A percentile compares a stretch with the other conserved stretches of the same genome.
Evolutionary conservation across 139 green algal genomes (phyloP).

Genomic region (Zygnema circumcarinatum): DNA sequence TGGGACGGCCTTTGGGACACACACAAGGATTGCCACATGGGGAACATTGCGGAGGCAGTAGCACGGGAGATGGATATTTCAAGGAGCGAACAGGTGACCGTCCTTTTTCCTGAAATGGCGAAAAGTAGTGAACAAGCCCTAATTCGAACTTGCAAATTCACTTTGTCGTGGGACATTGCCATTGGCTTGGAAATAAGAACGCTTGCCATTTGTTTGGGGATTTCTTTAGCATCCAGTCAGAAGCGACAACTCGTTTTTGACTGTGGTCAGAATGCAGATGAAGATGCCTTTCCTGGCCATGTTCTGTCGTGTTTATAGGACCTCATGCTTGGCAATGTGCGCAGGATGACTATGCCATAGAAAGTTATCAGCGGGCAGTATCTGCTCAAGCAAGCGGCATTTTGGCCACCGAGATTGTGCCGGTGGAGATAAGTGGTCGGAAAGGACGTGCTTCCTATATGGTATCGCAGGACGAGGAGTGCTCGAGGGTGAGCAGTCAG

Average conservation of each 20-base stretch:
- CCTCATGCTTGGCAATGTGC: background rate
- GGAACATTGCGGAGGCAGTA: constrained; percentile 76
- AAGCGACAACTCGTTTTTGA: too few relatives aligned
- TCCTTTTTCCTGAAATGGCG: too few relatives aligned
- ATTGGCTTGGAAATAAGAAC: too few relatives aligned
- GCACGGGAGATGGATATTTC: constrained; percentile 71
- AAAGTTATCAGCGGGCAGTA: constrained; percentile 67
- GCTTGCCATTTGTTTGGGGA: too few relatives aligned
- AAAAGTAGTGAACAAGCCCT: too few relatives aligned
- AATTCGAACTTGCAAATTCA: too few relatives aligned
- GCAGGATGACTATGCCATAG: constrained; percentile 73
- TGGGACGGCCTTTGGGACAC: constrained; percentile 82
- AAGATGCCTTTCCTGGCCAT: too few relatives aligned
- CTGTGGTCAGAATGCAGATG: too few relatives aligned
- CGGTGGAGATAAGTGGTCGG: constrained; percentile 53
- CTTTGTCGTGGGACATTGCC: too few relatives aligned
- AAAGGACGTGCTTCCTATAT: constrained; percentile 15
- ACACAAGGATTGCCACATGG: constrained; percentile 83
- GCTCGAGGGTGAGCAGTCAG: constrained; percentile 14
- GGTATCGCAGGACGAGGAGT: constrained; percentile 35
- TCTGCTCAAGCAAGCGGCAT: constrained; percentile 61
- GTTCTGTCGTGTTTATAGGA: too few relatives aligned
- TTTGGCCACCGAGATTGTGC: constrained; percentile 70
- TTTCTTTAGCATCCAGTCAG: too few relatives aligned
- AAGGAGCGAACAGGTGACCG: constrained; percentile 66